Evolutionary conservation across 2,329 filamentous ascomycete genomes (phyloP).

Genomic region (Stemphylium vesicarium): DNA sequence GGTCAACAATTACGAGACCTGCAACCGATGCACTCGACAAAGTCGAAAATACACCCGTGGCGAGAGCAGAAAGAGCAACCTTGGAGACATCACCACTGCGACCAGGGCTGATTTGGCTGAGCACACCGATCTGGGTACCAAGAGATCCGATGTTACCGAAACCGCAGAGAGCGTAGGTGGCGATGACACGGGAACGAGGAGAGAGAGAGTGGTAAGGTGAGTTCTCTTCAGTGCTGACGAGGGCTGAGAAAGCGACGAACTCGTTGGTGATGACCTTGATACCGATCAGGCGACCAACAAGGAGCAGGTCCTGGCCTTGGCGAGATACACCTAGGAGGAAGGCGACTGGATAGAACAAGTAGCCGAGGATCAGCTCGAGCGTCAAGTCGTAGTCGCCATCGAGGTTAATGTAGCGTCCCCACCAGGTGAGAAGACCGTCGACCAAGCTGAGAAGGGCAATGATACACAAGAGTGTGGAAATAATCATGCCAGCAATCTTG

Average conservation of each 20-base stretch:
- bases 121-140: constrained; percentile 87
- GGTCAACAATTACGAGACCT: constrained; percentile 62
- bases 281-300: constrained; percentile 79
- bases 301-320: constrained; percentile 64
- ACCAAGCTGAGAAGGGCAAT: constrained; percentile 76
- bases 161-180: constrained; percentile 81
- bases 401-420: constrained; percentile 79
- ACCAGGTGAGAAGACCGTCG: constrained; percentile 82
- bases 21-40: constrained; percentile 71
- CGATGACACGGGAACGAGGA: constrained; percentile 77
- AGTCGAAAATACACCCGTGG: constrained; percentile 79
- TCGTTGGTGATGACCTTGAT: constrained; percentile 88
- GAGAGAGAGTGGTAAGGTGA: constrained; percentile 65
- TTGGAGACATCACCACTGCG: constrained; percentile 76
- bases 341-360: constrained; percentile 77
- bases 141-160: constrained; percentile 83
- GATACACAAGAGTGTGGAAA: constrained; percentile 81
- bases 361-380: constrained; percentile 76
- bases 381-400: constrained; percentile 70
- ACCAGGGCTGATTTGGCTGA: constrained; percentile 78
- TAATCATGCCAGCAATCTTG: constrained; percentile 85
- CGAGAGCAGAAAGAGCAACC: constrained; percentile 76
- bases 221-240: constrained; percentile 55
- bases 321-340: constrained; percentile 82
- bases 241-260: constrained; percentile 72